Evolutionary conservation across 1,284 basidiomycete genomes (phyloP).

Genomic region (Cutaneotrichosporon curvatum): DNA sequence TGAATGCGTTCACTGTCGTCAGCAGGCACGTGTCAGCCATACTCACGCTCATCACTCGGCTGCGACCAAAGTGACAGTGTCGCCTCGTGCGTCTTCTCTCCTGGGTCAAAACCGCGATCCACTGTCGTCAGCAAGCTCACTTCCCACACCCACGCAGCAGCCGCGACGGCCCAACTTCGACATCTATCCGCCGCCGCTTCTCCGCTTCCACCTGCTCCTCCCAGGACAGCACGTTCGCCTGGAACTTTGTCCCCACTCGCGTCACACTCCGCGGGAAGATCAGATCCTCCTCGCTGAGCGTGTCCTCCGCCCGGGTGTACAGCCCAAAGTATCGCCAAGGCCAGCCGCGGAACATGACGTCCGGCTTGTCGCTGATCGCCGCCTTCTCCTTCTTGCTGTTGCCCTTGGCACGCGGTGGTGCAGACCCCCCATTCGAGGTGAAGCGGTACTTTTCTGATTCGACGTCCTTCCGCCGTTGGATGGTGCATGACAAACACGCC

Average conservation of each 20-base stretch:
- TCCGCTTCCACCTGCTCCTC: slow-evolving; percentile 37
- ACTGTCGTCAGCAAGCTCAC: slow-evolving; percentile 9
- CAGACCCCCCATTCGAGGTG: slow-evolving; percentile 48
- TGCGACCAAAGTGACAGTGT: slow-evolving; percentile 27
- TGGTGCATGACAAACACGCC: slow-evolving; percentile 90
- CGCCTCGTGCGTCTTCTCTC: slow-evolving; percentile 32
- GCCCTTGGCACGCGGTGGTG: slow-evolving; percentile 52
- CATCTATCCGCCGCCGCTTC: slow-evolving; percentile 10
- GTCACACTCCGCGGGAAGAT: slow-evolving; percentile 89
- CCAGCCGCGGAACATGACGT: slow-evolving; percentile 63
- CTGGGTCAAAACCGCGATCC: slow-evolving; percentile 35
- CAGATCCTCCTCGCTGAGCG: slow-evolving; percentile 85
- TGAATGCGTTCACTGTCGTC: slow-evolving; percentile 27
- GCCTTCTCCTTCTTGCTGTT: slow-evolving; percentile 56
- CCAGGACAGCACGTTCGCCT: slow-evolving; percentile 52
- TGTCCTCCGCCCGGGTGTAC: slow-evolving; percentile 84
- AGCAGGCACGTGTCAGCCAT: background rate
- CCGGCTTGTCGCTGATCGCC: slow-evolving; percentile 58
- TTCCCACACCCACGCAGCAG: slow-evolving; percentile 22
- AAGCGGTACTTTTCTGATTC: slow-evolving; percentile 60
- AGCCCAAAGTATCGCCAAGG: slow-evolving; percentile 95
- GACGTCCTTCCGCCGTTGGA: slow-evolving; percentile 78
- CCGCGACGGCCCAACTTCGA: slow-evolving; percentile 24
- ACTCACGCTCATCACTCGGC: slow-evolving; percentile 36
- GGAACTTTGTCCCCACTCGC: slow-evolving; percentile 78